Percentiles rank a stretch among this genome's conserved stretches.
These are phyloP conservation scores for Corynespora cassiicola DNA, from an alignment of 2,329 filamentous ascomycete species.

Conservation along the genomic window DNA sequence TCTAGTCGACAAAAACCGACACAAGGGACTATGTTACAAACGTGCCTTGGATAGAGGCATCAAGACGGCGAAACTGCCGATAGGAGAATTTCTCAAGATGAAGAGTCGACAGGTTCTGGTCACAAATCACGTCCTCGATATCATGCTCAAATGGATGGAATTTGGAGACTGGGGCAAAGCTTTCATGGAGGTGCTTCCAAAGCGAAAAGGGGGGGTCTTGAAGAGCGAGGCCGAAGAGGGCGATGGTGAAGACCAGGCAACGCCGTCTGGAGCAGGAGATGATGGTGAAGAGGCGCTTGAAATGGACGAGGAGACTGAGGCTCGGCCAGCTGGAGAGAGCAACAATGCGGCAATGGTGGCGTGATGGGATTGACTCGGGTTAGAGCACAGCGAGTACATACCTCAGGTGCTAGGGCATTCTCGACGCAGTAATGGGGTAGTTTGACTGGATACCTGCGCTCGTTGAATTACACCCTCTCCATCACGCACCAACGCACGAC, in stretches of 20 bases:
- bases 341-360: no score
- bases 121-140: conserved; percentile 96
- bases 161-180: conserved; percentile 89
- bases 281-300: conserved; percentile 12
- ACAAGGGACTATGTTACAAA: conserved; percentile 93
- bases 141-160: conserved; percentile 94
- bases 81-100: conserved; percentile 95
- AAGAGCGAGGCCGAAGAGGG: conserved; percentile 46
- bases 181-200: conserved; percentile 87
- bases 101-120: conserved; percentile 83
- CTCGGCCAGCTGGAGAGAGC: conserved; percentile 5
- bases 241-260: conserved; percentile 17
- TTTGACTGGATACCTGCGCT: no score
- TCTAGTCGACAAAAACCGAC: conserved; percentile 92
- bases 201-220: conserved; percentile 81
- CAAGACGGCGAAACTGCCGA: conserved; percentile 88
- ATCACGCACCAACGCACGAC: no score
- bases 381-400: no score
- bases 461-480: no score
- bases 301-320: conserved; percentile 12
- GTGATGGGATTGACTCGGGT: no score
- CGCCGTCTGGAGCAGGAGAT: conserved; percentile 15
- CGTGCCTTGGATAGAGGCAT: conserved; percentile 77
- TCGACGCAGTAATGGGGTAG: no score
- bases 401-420: no score